phyloP scores from a whole-genome alignment of 257 asterid genomes.

The Nicotiana obtusifolia region DNA sequence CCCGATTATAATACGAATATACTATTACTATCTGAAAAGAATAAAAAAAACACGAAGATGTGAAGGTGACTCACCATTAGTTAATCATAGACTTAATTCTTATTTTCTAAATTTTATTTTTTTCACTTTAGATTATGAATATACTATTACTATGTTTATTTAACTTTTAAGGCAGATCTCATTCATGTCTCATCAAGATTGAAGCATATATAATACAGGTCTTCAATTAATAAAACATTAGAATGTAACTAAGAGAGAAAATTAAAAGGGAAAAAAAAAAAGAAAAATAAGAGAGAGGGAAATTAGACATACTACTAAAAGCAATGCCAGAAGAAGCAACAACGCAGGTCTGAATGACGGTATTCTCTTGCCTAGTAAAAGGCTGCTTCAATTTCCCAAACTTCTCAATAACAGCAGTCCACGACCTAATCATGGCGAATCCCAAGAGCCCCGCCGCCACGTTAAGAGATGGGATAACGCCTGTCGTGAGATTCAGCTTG shows the following conservation, averaged over 20 bases:
- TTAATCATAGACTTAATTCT: too few species aligned
- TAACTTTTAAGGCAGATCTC: background rate
- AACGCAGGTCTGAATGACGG: constrained; percentile 64
- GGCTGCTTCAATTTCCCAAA: constrained; percentile 53
- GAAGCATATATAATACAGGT: background rate
- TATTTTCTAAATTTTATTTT: too few species aligned
- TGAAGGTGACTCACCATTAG: too few species aligned
- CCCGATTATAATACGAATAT: too few species aligned
- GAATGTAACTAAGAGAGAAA: background rate
- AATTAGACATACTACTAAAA: constrained; percentile 44
- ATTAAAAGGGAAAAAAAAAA: background rate
- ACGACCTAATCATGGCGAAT: constrained; percentile 42
- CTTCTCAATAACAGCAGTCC: constrained; percentile 24
- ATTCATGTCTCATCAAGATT: background rate
- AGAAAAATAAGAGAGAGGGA: too few species aligned
- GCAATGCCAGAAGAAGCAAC: constrained; percentile 82
- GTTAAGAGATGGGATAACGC: constrained; percentile 62
- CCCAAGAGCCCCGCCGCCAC: constrained; percentile 77
- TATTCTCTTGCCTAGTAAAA: constrained; percentile 70
- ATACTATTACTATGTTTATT: background rate
- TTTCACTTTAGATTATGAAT: too few species aligned
- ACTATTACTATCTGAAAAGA: too few species aligned
- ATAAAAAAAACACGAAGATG: too few species aligned
- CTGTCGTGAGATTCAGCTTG: constrained; percentile 67
- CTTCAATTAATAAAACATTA: background rate